Evolutionary conservation across 2,329 filamentous ascomycete species (phyloP), one percentile per base, ranked within the genome.

Genomic region (Dothidotthia symphoricarpi): DNA sequence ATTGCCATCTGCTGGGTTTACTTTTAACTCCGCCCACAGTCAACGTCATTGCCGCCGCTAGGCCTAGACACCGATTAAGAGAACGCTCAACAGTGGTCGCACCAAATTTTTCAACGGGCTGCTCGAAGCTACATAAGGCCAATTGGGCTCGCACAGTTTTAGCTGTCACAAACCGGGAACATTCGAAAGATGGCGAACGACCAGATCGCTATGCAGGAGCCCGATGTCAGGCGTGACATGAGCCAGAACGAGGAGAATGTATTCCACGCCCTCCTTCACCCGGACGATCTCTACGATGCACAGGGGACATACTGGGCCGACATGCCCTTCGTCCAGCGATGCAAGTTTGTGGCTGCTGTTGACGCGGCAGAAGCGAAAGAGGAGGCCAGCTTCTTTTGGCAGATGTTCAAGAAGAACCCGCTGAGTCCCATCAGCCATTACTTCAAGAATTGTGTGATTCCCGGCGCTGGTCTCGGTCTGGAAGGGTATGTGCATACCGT

Each of bases 251-350:
- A 86, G 62, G 72, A 73, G 46, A 74, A 72, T 28, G 76, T 83
- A 55, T 95, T 96, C 72, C 77, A 85, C 57, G 80, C 84, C 52
- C 74, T 96, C 41, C 85, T 94, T 39, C 85, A 86, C 38, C 91
- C 91, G 2, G 87, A 94, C 61, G 91, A 97, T 71, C 85, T 82
- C 48, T 96, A 91, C 71, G 87, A 85, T 39, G 69, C 77, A 38
- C 80, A 90, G 14, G 91, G 91, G 45, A 77, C 81, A 51, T 97
- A 97, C 77, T 97, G 90, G 90, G 91, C 90, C 24, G 91, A 96
- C 63, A 74, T 97, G 55, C 82, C 84, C 14, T 61, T 88, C 34
- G 55, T 67, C 43, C 70, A 91, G 72, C 83, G 87, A 47, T 64
- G 87, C 59, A 74, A 75, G 47, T 97, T 97, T 62, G 84, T 95